Evolutionary conservation across 805 yeast species (phyloP), one percentile per base, ranked within the genome.

Genomic region (Suhomyces sp.): DNA sequence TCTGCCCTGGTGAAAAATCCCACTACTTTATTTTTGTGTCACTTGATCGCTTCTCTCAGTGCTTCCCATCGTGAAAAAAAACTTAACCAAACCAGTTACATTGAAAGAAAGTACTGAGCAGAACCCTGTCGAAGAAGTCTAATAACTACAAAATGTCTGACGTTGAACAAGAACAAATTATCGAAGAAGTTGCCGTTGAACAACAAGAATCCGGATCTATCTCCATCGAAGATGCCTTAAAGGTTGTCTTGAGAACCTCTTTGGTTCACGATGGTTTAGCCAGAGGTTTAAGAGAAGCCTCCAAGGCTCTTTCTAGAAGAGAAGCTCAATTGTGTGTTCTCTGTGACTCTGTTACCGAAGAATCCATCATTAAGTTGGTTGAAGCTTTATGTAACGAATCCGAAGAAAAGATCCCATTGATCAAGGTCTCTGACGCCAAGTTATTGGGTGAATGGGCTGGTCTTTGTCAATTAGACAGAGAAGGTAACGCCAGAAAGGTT

Each of bases 391-490:
- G 98, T 85, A 90, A 92, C 85, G 96, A 90, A 82, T 90, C 96
- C 74, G 96, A 90, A 76, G 84, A 86, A 80, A 89, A 90, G 83
- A 90, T 93, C 68, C 98, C 99, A 72, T 85, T 94, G 80, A 88
- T 94, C 88, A 94, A 94, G 88, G 98, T 94, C 70, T 89, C 98
- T 70, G 99, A 94, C 77, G 97, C 98, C 76, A 94, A 94, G 88
- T 89, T 90, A 84, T 87, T 94, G 77, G 99, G 99, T 86, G 98
- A 94, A 86, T 94, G 99, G 99, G 98, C 98, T 74, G 99, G 99
- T 88, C 85, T 94, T 70, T 94, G 97, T 85, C 90, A 91, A 83
- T 87, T 93, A 73, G 98, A 94, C 96, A 90, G 97, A 83, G 98
- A 94, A 73, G 99, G 99, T 83, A 91, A 93, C 85, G 97, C 98